Conservation (phyloP, 805 yeast species). For the Wickerhamomyces hampshirensis region DNA sequence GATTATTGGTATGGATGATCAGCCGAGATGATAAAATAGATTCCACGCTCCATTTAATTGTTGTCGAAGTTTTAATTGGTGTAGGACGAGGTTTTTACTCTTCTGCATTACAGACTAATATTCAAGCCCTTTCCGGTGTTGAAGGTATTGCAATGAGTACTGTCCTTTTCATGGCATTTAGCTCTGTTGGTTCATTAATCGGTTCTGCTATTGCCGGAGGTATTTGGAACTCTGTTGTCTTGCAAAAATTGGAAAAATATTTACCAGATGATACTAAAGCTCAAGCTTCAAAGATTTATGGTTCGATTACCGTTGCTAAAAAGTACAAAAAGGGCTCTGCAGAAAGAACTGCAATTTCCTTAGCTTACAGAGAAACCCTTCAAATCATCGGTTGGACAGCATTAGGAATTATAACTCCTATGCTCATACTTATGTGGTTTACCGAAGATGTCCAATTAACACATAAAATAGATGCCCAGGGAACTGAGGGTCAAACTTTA, state of each 20-base stretch:
- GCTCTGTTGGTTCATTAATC: constrained; percentile 25
- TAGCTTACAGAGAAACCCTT: constrained; percentile 27
- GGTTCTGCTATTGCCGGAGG: constrained; percentile 27
- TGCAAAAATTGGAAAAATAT: constrained; percentile 16
- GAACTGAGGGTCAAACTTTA: constrained; percentile 6
- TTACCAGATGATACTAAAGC: constrained; percentile 19
- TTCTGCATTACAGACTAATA: constrained; percentile 22
- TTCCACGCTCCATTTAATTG: constrained; percentile 9
- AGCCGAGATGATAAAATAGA: constrained; percentile 18
- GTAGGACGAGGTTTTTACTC: constrained; percentile 25
- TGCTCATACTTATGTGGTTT: constrained; percentile 26
- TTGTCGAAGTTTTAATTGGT: constrained; percentile 25
- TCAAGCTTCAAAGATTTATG: constrained; percentile 24
- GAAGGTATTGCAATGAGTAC: constrained; percentile 29
- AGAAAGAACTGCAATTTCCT: constrained; percentile 25
- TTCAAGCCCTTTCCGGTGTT: constrained; percentile 27
- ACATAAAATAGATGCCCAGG: constrained; percentile 19
- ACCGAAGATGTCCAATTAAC: constrained; percentile 23
- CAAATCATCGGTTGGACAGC: constrained; percentile 29
- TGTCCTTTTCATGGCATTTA: constrained; percentile 26
- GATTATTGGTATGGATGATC: constrained; percentile 23
- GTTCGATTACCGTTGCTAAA: constrained; percentile 22
- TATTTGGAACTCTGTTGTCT: constrained; percentile 25
- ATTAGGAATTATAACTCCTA: constrained; percentile 25
- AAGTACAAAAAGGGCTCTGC: constrained; percentile 24